phyloP scores from a whole-genome alignment of 1,284 basidiomycete species.

The Anthracocystis panici-leucophaei region DNA sequence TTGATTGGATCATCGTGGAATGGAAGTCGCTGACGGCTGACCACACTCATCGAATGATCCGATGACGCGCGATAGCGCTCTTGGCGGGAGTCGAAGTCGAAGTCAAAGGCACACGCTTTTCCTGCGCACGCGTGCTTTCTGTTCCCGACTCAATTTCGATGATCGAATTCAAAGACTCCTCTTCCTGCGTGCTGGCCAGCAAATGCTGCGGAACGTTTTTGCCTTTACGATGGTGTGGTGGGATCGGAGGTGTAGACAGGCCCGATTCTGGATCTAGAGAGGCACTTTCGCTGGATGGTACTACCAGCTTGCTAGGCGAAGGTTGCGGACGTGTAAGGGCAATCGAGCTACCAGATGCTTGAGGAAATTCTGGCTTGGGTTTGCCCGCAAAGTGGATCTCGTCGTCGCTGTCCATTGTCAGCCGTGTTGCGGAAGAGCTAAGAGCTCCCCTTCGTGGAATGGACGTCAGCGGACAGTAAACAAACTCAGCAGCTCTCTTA shows the following conservation, averaged over 20 bases:
- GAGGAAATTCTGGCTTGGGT: constrained; percentile 3
- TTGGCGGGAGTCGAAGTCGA: background rate
- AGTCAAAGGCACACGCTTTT: background rate
- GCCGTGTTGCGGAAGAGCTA: constrained; percentile 7
- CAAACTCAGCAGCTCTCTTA: constrained; percentile 3
- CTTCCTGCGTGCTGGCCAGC: constrained; percentile 23
- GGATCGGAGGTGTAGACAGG: constrained; percentile 9
- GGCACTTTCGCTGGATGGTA: constrained; percentile 12
- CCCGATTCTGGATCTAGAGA: background rate
- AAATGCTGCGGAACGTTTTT: constrained; percentile 6
- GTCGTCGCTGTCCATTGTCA: constrained; percentile 31
- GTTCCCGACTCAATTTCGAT: constrained; percentile 3
- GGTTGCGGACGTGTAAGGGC: constrained; percentile 16
- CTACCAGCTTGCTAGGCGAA: constrained; percentile 11
- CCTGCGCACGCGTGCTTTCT: background rate
- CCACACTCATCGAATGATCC: constrained; percentile 7
- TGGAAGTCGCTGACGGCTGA: constrained; percentile 22
- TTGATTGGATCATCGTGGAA: background rate
- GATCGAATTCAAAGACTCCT: constrained; percentile 17
- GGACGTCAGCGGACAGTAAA: constrained; percentile 7
- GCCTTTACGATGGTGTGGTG: constrained; percentile 12
- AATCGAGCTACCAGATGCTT: constrained; percentile 14
- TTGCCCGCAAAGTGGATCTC: background rate
- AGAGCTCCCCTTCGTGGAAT: constrained; percentile 24
- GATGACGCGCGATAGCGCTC: background rate